A percentile compares a stretch with the other conserved stretches of the same genome.
These are phyloP conservation scores for Nosema muscidifuracis DNA, from an alignment of 371 early-diverging fungal species.

Conservation along the genomic window DNA sequence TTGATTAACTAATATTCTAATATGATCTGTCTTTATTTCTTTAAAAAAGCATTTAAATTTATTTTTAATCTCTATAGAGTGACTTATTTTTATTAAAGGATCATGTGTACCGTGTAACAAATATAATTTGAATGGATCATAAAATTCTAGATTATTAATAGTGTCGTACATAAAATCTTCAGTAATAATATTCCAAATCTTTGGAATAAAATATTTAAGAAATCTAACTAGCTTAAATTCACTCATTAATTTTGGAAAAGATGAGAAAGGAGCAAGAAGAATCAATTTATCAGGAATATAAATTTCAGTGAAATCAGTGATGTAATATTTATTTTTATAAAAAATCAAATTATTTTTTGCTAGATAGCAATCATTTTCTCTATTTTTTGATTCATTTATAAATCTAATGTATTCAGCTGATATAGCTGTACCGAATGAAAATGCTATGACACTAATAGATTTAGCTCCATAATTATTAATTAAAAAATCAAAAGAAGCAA, in stretches of 20 bases:
- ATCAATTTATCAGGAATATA: slow-evolving; percentile 22
- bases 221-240: slow-evolving; percentile 36
- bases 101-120: slow-evolving; percentile 46
- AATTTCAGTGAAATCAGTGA: slow-evolving; percentile 4
- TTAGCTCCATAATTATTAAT: slow-evolving; percentile 7
- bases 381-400: too few species aligned
- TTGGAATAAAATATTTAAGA: slow-evolving; percentile 28
- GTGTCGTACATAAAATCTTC: slow-evolving; percentile 44
- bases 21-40: slow-evolving; percentile 11
- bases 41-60: slow-evolving; percentile 11
- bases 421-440: slow-evolving; percentile 60
- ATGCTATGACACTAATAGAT: slow-evolving; percentile 36
- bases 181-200: slow-evolving; percentile 9
- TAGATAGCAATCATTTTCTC: too few species aligned
- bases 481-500: slow-evolving; percentile 44
- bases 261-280: slow-evolving; percentile 45
- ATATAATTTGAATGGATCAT: slow-evolving; percentile 20
- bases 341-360: too few species aligned
- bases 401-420: slow-evolving; percentile 47
- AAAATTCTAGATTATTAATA: slow-evolving; percentile 41
- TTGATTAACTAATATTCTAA: slow-evolving; percentile 8
- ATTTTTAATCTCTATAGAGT: slow-evolving; percentile 34
- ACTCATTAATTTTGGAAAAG: slow-evolving; percentile 19
- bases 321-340: not conserved
- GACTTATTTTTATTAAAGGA: slow-evolving; percentile 36